Evolutionary conservation across 352 stramenopile genomes (phyloP).

Genomic region (Stephanocyclus meneghinianus): DNA sequence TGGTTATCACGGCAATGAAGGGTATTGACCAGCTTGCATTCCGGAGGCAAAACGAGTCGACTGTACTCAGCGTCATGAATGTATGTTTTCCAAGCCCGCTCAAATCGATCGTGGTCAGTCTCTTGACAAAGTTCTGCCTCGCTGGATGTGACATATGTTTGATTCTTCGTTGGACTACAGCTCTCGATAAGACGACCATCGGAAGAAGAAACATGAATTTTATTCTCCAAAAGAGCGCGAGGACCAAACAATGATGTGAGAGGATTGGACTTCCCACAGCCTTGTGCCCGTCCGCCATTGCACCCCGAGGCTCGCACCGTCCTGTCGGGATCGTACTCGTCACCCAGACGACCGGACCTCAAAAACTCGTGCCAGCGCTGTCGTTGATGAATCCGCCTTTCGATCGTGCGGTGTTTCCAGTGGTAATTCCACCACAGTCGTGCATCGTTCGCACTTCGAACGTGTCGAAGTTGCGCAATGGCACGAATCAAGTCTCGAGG

Average conservation of each 20-base stretch:
- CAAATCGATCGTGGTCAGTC: slow-evolving; percentile 67
- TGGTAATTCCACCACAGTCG: slow-evolving; percentile 8
- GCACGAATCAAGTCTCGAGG: slow-evolving; percentile 1
- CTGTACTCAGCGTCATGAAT: slow-evolving; percentile 51
- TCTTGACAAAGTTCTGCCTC: slow-evolving; percentile 31
- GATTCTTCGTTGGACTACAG: background rate
- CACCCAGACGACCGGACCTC: slow-evolving; percentile 4
- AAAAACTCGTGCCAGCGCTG: slow-evolving; percentile 22
- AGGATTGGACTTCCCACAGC: background rate
- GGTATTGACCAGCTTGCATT: slow-evolving; percentile 60
- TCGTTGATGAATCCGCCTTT: slow-evolving; percentile 10
- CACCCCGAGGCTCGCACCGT: slow-evolving; percentile 23
- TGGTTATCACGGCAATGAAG: background rate
- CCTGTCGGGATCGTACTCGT: slow-evolving; percentile 19
- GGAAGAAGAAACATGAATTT: slow-evolving; percentile 32
- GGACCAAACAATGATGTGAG: slow-evolving; percentile 20
- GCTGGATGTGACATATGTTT: background rate
- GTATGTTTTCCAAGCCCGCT: slow-evolving; percentile 55
- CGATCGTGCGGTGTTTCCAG: slow-evolving; percentile 8
- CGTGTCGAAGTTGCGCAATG: slow-evolving; percentile 9
- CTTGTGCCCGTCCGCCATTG: background rate
- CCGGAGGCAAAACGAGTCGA: slow-evolving; percentile 62
- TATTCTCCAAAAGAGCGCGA: background rate
- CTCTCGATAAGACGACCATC: slow-evolving; percentile 25
- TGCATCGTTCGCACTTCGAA: slow-evolving; percentile 14